Conservation (phyloP, 306 rosid genomes). For the Amphicarpaea edgeworthii region DNA sequence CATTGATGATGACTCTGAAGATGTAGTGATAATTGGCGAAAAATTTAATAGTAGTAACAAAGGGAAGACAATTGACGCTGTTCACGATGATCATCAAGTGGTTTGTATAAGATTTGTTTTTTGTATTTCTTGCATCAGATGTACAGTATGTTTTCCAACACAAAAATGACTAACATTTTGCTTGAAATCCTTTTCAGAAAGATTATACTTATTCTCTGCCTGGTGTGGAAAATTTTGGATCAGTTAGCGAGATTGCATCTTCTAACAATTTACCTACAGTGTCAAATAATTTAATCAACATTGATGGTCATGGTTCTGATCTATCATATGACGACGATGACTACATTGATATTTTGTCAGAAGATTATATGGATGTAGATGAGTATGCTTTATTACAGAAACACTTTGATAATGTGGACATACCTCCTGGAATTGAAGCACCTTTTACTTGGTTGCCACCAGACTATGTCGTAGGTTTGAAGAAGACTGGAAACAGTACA, state of each 20-base stretch:
- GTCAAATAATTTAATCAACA: slow-evolving; percentile 54
- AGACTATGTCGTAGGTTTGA: slow-evolving; percentile 46
- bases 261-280: slow-evolving; percentile 48
- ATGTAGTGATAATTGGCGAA: slow-evolving; percentile 60
- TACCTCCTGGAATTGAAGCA: slow-evolving; percentile 84
- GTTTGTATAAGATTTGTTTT: slow-evolving; percentile 56
- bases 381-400: slow-evolving; percentile 71
- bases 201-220: slow-evolving; percentile 43
- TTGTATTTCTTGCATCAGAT: slow-evolving; percentile 32
- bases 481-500: slow-evolving; percentile 53
- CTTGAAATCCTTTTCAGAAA: slow-evolving; percentile 52
- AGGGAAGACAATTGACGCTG: slow-evolving; percentile 62
- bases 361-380: slow-evolving; percentile 67
- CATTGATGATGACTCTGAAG: slow-evolving; percentile 65
- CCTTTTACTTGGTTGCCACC: slow-evolving; percentile 70
- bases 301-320: slow-evolving; percentile 65
- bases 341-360: slow-evolving; percentile 46
- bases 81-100: slow-evolving; percentile 57
- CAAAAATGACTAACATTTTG: slow-evolving; percentile 41
- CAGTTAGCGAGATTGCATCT: slow-evolving; percentile 56
- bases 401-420: slow-evolving; percentile 73
- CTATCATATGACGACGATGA: slow-evolving; percentile 55
- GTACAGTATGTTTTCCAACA: slow-evolving; percentile 10
- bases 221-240: slow-evolving; percentile 48
- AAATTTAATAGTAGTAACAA: slow-evolving; percentile 52